Percentiles rank a stretch among this genome's conserved stretches.
These are phyloP conservation scores for Dendrocalamus sinicus DNA, from an alignment of 176 grass and related monocot species.

Conservation along the genomic window DNA sequence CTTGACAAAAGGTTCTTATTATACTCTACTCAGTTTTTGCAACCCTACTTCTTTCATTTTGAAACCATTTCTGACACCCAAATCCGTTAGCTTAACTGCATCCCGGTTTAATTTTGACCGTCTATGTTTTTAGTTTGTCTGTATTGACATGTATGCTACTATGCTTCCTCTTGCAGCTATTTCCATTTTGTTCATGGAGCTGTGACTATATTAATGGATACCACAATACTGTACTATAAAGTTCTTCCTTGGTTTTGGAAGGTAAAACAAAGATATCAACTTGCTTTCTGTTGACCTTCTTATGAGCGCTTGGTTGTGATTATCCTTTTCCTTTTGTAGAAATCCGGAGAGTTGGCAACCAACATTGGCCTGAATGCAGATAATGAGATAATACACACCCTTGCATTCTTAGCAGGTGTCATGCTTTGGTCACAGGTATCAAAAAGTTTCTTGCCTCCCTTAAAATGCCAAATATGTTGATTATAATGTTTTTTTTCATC, in stretches of 20 bases:
- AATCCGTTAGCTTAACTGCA: slow-evolving; percentile 4
- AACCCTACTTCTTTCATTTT: slow-evolving; percentile 8
- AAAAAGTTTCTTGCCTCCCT: background rate
- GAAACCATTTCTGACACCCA: slow-evolving; percentile 5
- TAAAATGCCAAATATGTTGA: background rate
- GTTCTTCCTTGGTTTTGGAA: slow-evolving; percentile 96
- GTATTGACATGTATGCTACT: slow-evolving; percentile 18
- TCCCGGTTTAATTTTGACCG: background rate
- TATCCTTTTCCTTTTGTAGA: slow-evolving; percentile 57
- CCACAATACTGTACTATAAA: slow-evolving; percentile 79
- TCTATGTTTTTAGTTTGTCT: background rate
- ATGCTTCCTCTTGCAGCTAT: slow-evolving; percentile 55
- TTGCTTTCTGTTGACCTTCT: slow-evolving; percentile 18
- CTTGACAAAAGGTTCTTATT: slow-evolving; percentile 86
- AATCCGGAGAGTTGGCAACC: slow-evolving; percentile 63
- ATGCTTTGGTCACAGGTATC: slow-evolving; percentile 99
- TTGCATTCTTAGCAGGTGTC: slow-evolving; percentile 95
- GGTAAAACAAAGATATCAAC: slow-evolving; percentile 53
- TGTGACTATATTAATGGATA: slow-evolving; percentile 88
- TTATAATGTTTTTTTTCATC: background rate
- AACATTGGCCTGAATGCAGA: slow-evolving; percentile 78
- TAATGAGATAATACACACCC: slow-evolving; percentile 90
- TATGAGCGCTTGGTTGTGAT: slow-evolving; percentile 38
- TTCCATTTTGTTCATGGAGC: slow-evolving; percentile 89
- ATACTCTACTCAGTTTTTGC: slow-evolving; percentile 6